Evolutionary conservation across 306 rosid species (phyloP).

Genomic region (Cyamopsis tetragonoloba): DNA sequence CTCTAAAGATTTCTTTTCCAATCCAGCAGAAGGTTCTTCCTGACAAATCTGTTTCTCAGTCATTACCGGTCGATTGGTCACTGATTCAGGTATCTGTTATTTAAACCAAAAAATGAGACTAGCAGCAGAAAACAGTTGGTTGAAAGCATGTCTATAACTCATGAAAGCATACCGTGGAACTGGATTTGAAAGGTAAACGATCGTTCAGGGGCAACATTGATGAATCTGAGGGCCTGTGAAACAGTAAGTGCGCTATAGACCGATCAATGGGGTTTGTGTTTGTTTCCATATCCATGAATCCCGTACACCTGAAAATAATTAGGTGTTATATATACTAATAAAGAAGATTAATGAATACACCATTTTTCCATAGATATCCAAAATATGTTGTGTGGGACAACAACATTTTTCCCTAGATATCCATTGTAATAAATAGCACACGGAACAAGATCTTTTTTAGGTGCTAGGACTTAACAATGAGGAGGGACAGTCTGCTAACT

Average conservation of each 20-base stretch:
- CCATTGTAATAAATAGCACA: too few relatives aligned
- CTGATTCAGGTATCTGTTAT: constrained; percentile 42
- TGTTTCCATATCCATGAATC: constrained; percentile 56
- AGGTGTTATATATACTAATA: neutral
- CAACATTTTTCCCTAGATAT: too few relatives aligned
- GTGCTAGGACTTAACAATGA: too few relatives aligned
- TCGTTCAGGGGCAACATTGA: constrained; percentile 37
- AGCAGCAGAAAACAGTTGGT: neutral
- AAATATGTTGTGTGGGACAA: neutral
- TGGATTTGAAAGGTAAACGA: constrained; percentile 32
- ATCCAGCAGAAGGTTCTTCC: constrained; percentile 33
- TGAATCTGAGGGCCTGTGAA: constrained; percentile 66
- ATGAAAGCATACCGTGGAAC: constrained; percentile 38
- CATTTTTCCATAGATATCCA: neutral
- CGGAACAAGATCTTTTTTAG: too few relatives aligned
- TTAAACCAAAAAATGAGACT: constrained; percentile 23
- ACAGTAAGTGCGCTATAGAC: constrained; percentile 65
- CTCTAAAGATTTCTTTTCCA: constrained; percentile 13
- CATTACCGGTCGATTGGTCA: constrained; percentile 28
- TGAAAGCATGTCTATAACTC: neutral
- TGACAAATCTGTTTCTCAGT: constrained; percentile 40
- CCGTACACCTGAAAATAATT: constrained; percentile 40
- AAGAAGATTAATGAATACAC: neutral
- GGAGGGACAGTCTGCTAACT: too few relatives aligned
- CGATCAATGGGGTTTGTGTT: constrained; percentile 74